Evolutionary conservation across 2,329 filamentous ascomycete genomes (phyloP).

Genomic region (Verticillium albo-atrum): DNA sequence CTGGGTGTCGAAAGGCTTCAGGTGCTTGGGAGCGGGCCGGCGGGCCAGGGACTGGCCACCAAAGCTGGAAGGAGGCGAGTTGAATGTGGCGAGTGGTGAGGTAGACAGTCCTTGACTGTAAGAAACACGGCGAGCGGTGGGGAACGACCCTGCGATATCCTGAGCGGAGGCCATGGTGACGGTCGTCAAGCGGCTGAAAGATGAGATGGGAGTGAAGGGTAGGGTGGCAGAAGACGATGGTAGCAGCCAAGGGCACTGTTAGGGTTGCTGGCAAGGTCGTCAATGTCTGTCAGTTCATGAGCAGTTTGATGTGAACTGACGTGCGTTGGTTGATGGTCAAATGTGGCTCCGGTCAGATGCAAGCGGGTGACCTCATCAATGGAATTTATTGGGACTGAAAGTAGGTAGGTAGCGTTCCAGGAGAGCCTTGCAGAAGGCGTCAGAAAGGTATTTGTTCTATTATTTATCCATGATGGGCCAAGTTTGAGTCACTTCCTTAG

Average conservation of each 20-base stretch:
- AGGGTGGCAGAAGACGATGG: background rate
- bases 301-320: background rate
- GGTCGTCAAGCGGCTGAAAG: background rate
- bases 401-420: too few species aligned
- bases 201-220: slow-evolving; percentile 4
- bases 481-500: background rate
- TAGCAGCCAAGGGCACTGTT: too few species aligned
- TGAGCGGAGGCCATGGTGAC: slow-evolving; percentile 38
- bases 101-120: slow-evolving; percentile 65
- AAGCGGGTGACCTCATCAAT: background rate
- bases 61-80: slow-evolving; percentile 66
- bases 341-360: background rate
- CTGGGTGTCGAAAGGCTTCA: slow-evolving; percentile 93
- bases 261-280: background rate
- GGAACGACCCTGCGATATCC: slow-evolving; percentile 39
- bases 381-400: background rate
- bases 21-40: slow-evolving; percentile 57
- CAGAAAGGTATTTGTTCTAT: background rate
- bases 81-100: slow-evolving; percentile 71
- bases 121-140: slow-evolving; percentile 38
- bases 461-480: background rate
- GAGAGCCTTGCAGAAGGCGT: background rate
- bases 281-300: background rate
- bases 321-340: background rate
- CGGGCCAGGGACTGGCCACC: slow-evolving; percentile 38